These are phyloP conservation scores for Nakazawaea wickerhamii DNA, from an alignment of 805 yeast species.

Conservation along the genomic window DNA sequence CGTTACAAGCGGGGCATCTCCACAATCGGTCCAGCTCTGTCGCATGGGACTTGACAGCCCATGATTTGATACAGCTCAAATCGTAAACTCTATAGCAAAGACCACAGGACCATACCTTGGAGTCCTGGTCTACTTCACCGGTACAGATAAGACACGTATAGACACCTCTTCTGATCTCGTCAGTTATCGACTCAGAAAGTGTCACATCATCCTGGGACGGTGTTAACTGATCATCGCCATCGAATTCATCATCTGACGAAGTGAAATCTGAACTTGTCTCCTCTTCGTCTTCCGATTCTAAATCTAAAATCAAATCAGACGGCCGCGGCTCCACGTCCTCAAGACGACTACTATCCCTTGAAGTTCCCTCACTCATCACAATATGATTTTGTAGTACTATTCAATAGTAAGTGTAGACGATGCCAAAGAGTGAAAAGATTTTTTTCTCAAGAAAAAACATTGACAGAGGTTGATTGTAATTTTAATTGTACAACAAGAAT, in stretches of 20 bases:
- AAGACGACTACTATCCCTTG: background rate
- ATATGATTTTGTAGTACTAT: no score
- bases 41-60: constrained; percentile 78
- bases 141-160: constrained; percentile 89
- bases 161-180: constrained; percentile 60
- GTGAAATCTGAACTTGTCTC: background rate
- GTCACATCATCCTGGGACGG: constrained; percentile 23
- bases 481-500: no score
- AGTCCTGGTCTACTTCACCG: constrained; percentile 61
- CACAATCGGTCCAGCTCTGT: constrained; percentile 56
- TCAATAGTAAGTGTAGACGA: no score
- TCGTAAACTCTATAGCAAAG: constrained; percentile 82
- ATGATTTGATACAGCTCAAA: constrained; percentile 73
- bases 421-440: no score
- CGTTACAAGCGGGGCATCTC: constrained; percentile 85
- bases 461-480: no score
- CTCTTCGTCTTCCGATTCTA: background rate
- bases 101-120: constrained; percentile 74
- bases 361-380: constrained; percentile 3
- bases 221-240: background rate
- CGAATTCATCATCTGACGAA: constrained; percentile 1
- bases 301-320: background rate
- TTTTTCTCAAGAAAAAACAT: no score
- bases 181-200: constrained; percentile 37
- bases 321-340: background rate